A percentile compares a stretch with the other conserved stretches of the same genome.
phyloP scores from a whole-genome alignment of 345 rosid genomes.

The Kandelia obovata region DNA sequence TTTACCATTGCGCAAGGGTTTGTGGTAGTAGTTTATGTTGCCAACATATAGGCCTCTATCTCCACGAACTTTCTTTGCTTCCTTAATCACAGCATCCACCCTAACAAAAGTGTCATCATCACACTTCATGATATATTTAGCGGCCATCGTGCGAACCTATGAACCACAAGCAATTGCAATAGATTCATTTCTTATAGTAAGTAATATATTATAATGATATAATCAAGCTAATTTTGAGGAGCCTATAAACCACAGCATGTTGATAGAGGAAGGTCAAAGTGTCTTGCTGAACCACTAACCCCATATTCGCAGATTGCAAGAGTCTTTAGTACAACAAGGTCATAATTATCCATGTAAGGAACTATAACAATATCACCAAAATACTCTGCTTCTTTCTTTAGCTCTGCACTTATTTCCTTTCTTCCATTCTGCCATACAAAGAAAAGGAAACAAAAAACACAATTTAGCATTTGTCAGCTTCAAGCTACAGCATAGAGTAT shows the following conservation, averaged over 20 bases:
- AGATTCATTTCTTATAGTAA: no score
- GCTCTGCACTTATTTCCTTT: slow-evolving; percentile 63
- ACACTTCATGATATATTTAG: slow-evolving; percentile 83
- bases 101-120: slow-evolving; percentile 90
- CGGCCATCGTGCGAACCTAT: slow-evolving; percentile 51
- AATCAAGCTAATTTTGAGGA: no score
- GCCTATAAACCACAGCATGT: no score
- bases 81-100: slow-evolving; percentile 62
- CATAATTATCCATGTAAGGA: slow-evolving; percentile 92
- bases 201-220: no score
- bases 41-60: slow-evolving; percentile 71
- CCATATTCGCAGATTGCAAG: slow-evolving; percentile 95
- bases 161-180: no score
- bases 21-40: slow-evolving; percentile 82
- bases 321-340: slow-evolving; percentile 89
- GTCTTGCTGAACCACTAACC: slow-evolving; percentile 44
- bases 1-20: slow-evolving; percentile 84
- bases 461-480: neutral
- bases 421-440: slow-evolving; percentile 17
- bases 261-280: no score
- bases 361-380: slow-evolving; percentile 84
- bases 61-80: slow-evolving; percentile 51
- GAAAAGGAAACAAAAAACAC: neutral
- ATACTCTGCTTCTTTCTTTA: slow-evolving; percentile 88
- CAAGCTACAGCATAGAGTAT: neutral